phyloP scores from a whole-genome alignment of 169 alveolate species.

The Amoebophrya sp. region DNA sequence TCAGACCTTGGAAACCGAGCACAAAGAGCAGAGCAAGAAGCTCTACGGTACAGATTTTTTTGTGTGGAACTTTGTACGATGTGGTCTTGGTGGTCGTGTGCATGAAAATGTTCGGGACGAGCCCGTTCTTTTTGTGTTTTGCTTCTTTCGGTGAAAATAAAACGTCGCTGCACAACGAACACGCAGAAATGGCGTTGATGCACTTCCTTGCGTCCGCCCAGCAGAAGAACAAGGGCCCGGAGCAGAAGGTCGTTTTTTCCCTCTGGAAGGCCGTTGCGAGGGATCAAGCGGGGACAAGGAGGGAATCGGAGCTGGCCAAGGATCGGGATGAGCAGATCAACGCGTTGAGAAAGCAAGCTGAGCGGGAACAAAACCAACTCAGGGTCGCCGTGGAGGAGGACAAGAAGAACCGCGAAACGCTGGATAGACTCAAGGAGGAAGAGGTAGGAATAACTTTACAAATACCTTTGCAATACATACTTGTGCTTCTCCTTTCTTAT shows the following conservation, averaged over 20 bases:
- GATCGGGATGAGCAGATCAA: not conserved
- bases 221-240: conserved; percentile 18
- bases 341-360: not conserved
- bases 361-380: not conserved
- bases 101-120: no score
- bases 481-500: no score
- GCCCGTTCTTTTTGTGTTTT: no score
- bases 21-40: not conserved
- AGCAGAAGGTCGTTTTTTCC: not conserved
- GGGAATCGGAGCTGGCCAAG: not conserved
- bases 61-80: no score
- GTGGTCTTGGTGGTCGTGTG: no score
- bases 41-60: not conserved
- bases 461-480: no score
- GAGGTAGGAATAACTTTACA: not conserved
- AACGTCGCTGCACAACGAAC: no score
- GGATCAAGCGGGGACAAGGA: not conserved
- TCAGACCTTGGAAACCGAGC: not conserved
- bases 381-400: not conserved
- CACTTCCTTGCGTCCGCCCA: not conserved
- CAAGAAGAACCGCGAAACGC: not conserved
- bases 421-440: not conserved
- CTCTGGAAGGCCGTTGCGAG: not conserved
- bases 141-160: no score
- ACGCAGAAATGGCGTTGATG: not conserved